These are phyloP conservation scores for Leishmania martiniquensis DNA, from an alignment of 208 protist genomes.

Conservation along the genomic window DNA sequence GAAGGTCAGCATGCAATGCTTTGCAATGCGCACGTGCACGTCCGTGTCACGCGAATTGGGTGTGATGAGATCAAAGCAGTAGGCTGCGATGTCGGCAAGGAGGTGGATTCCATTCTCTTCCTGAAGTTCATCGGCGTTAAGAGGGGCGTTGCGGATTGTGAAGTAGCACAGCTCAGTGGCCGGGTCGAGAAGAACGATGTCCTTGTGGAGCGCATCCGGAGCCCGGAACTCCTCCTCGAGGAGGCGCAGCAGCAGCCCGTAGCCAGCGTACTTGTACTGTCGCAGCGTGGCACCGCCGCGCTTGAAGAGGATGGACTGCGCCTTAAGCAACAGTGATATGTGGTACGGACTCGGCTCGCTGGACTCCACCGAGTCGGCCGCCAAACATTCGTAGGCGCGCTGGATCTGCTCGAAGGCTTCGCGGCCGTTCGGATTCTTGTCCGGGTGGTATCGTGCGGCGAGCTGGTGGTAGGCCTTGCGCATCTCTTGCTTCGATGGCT, in stretches of 20 bases:
- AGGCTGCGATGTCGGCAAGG: constrained; percentile 58
- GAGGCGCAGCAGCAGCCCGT: constrained; percentile 85
- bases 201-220: constrained; percentile 67
- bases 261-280: constrained; percentile 96
- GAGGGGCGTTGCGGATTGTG: constrained; percentile 89
- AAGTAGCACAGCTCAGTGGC: constrained; percentile 90
- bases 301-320: constrained; percentile 94
- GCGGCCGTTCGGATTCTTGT: constrained; percentile 96
- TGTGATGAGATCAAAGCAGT: constrained; percentile 81
- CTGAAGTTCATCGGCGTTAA: constrained; percentile 95
- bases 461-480: constrained; percentile 95
- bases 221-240: constrained; percentile 76
- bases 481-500: constrained; percentile 47
- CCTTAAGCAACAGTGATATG: constrained; percentile 79
- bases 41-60: constrained; percentile 43
- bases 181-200: constrained; percentile 72
- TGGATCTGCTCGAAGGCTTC: constrained; percentile 95
- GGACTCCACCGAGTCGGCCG: constrained; percentile 34
- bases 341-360: constrained; percentile 55
- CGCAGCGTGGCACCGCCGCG: constrained; percentile 72
- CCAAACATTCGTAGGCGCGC: constrained; percentile 89
- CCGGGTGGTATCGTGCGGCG: constrained; percentile 95
- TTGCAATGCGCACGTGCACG: constrained; percentile 59
- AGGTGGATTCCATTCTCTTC: constrained; percentile 91
- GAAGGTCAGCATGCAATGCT: constrained; percentile 83